Evolutionary conservation across 305 asterid genomes (phyloP).

Genomic region (Fraxinus velutina): DNA sequence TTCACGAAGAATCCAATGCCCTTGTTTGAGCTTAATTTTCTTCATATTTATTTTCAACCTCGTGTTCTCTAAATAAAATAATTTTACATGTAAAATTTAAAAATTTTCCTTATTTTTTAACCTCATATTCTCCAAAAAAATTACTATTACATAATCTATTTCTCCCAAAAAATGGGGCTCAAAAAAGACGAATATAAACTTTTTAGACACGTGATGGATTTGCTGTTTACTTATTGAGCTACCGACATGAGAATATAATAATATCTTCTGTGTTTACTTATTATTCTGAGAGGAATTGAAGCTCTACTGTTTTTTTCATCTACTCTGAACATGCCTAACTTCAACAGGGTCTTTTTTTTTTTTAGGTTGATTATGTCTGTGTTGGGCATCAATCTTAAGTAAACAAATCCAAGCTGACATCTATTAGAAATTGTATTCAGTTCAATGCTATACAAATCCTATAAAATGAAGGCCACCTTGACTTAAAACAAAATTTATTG

Average conservation of each 20-base stretch:
- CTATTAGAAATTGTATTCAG: not conserved
- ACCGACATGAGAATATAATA: not conserved
- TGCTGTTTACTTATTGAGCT: not conserved
- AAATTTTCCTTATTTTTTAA: not conserved
- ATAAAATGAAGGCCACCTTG: not conserved
- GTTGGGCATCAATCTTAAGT: not conserved
- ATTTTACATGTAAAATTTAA: not conserved
- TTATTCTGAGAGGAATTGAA: not conserved
- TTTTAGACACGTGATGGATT: not conserved
- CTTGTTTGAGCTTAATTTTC: not conserved
- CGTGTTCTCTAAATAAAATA: not conserved
- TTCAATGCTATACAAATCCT: conserved; percentile 1
- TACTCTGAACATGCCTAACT: not conserved
- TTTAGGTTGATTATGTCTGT: not conserved
- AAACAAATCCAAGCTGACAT: not conserved
- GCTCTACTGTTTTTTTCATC: not conserved
- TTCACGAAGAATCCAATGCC: not conserved
- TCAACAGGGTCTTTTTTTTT: not conserved
- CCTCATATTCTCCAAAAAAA: not conserved
- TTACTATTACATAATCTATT: no score
- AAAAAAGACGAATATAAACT: not conserved
- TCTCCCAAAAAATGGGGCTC: not conserved
- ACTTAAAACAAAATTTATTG: not conserved
- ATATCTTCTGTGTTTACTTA: not conserved
- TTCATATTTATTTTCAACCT: not conserved